Conservation (phyloP, 2,329 filamentous ascomycete genomes). For the Fusarium anthophilum region DNA sequence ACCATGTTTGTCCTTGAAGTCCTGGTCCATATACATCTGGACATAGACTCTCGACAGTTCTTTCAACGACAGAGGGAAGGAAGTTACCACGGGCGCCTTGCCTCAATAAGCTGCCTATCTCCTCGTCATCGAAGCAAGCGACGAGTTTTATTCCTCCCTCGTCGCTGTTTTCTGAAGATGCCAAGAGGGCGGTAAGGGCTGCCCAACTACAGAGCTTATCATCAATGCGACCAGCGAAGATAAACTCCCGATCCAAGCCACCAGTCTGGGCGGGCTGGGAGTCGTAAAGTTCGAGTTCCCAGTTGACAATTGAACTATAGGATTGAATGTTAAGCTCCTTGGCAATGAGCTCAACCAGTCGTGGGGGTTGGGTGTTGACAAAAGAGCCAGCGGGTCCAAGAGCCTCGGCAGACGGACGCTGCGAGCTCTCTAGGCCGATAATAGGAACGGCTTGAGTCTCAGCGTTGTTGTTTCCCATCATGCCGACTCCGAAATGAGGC, state of each 20-base stretch:
- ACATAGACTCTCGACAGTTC: slow-evolving; percentile 76
- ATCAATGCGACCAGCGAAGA: slow-evolving; percentile 94
- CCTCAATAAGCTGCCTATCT: slow-evolving; percentile 89
- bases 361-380: slow-evolving; percentile 82
- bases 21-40: slow-evolving; percentile 63
- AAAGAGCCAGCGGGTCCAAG: slow-evolving; percentile 78
- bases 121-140: slow-evolving; percentile 96
- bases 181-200: slow-evolving; percentile 83
- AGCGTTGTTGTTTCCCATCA: slow-evolving; percentile 74
- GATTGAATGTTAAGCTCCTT: slow-evolving; percentile 77
- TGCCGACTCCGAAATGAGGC: slow-evolving; percentile 87
- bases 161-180: slow-evolving; percentile 64
- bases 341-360: slow-evolving; percentile 84
- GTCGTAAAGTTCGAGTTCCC: slow-evolving; percentile 97
- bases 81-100: slow-evolving; percentile 94
- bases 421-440: slow-evolving; percentile 83
- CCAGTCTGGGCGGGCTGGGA: slow-evolving; percentile 84
- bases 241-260: slow-evolving; percentile 90
- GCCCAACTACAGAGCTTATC: slow-evolving; percentile 98
- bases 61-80: slow-evolving; percentile 81
- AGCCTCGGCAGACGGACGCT: slow-evolving; percentile 48
- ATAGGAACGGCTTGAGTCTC: slow-evolving; percentile 97
- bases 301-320: slow-evolving; percentile 83
- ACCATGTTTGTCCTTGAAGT: slow-evolving; percentile 76
- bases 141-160: slow-evolving; percentile 86